Evolutionary conservation across 257 asterid genomes (phyloP), one percentile per base, ranked within the genome.

Genomic region (Lycium barbarum): DNA sequence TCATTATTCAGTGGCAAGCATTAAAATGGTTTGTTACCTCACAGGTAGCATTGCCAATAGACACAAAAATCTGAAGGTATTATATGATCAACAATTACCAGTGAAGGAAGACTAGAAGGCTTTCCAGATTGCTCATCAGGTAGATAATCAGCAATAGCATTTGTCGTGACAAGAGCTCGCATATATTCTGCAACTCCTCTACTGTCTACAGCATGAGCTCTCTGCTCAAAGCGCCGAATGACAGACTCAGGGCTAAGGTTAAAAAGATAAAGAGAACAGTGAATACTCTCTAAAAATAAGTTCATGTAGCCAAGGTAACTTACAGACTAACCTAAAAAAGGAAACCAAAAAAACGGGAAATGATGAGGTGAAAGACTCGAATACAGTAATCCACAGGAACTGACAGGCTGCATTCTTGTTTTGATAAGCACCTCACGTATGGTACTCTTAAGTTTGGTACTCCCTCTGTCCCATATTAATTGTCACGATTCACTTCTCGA

Each of bases 61-160:
- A 71, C 11, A 78, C 35, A 36, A 87, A 71, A 62, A 65, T 17
- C 43, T 17, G 36, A 81, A 67, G 62, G 78, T n/a, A 78, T 1
- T 7, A 78, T 13, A 78, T 65, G 70, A 35, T 82, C 47, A 81
- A 85, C 79, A 57, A 83, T 35, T 94, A 97, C 99, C 98, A 97
- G 88, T 78, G 94, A 91, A 84, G 99, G 99, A 90, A 97, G 98
- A 90, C 94, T 92, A 14, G 98, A 89, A 85, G 98, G 93, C 90
- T 93, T 97, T 84, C 98, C 99, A n/a, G 95, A 91, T 88, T 90
- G 93, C 88, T 97, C 99, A 86, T 95, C 98, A 12, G 98, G 98
- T 87, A 95, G 91, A 90, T 92, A 97, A 36, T 97, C 98, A 79
- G 96, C 85, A 86, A 95, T 93, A 55, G 92, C 93, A 82, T 95